Evolutionary conservation across 257 asterid genomes (phyloP).

Genomic region (Capsicum chinense): DNA sequence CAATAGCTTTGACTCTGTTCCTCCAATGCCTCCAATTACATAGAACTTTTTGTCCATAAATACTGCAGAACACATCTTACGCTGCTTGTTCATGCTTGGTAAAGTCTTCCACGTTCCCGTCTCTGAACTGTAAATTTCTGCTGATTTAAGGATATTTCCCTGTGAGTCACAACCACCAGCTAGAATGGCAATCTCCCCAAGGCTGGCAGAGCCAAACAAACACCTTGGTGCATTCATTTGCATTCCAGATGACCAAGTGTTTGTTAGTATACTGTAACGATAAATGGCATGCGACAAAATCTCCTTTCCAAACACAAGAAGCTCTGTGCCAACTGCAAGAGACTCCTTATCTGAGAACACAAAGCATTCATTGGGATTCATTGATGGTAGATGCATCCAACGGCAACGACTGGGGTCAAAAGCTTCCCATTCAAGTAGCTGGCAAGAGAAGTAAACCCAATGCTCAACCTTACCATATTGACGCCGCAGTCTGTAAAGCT

Average conservation of each 20-base stretch:
- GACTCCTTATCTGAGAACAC: constrained; percentile 85
- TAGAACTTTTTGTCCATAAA: constrained; percentile 77
- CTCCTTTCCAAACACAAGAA: constrained; percentile 85
- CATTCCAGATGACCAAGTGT: constrained; percentile 88
- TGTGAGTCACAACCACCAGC: constrained; percentile 86
- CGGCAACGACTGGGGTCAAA: constrained; percentile 84
- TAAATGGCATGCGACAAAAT: constrained; percentile 71
- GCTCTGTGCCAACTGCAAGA: constrained; percentile 96
- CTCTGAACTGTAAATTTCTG: constrained; percentile 68
- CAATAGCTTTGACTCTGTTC: constrained; percentile 49
- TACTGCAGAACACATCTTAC: constrained; percentile 91
- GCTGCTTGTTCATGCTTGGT: constrained; percentile 70
- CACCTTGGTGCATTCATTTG: constrained; percentile 82
- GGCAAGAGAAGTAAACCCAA: constrained; percentile 98
- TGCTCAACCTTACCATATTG: constrained; percentile 69
- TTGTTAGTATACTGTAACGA: constrained; percentile 77
- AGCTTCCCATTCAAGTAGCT: constrained; percentile 91
- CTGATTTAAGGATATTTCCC: constrained; percentile 57
- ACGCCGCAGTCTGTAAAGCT: constrained; percentile 72
- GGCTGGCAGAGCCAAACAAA: constrained; percentile 87
- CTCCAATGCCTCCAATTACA: constrained; percentile 81
- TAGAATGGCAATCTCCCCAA: constrained; percentile 75
- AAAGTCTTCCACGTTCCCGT: constrained; percentile 62
- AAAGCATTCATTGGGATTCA: constrained; percentile 76
- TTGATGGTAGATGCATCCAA: constrained; percentile 90